A percentile compares a stretch with the other conserved stretches of the same genome.
These are phyloP conservation scores for Takakia lepidozioides DNA, from an alignment of 225 moss, liverwort and hornwort species.

Conservation along the genomic window DNA sequence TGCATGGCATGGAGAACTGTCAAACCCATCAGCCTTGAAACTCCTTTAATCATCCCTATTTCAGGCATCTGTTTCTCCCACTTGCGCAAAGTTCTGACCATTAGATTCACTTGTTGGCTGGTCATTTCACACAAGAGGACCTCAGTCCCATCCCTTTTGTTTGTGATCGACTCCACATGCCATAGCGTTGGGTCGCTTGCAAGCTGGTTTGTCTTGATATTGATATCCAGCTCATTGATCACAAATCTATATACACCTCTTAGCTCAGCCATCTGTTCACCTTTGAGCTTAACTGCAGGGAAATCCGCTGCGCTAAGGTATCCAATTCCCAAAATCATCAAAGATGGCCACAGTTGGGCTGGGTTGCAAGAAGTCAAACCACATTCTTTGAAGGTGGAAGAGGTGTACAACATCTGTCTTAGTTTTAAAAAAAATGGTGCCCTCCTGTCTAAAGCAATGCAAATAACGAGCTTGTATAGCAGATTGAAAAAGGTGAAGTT, in stretches of 20 bases:
- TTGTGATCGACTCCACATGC: conserved; percentile 4
- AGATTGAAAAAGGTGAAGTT: neutral
- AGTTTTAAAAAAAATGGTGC: neutral
- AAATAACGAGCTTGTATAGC: neutral
- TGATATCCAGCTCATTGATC: conserved; percentile 1
- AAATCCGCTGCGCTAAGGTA: neutral
- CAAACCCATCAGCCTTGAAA: neutral
- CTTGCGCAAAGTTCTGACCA: neutral
- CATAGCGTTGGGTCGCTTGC: neutral
- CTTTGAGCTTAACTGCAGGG: neutral
- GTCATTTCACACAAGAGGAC: neutral
- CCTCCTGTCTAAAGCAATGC: neutral
- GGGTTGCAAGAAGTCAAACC: neutral
- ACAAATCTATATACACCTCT: conserved; percentile 2
- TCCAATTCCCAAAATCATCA: neutral
- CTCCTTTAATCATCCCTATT: neutral
- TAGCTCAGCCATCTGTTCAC: neutral
- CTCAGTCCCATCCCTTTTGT: neutral
- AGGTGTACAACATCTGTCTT: neutral
- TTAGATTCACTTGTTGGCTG: conserved; percentile 3
- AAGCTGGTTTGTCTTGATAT: conserved; percentile 2
- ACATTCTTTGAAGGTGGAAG: conserved; percentile 1
- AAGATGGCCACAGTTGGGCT: neutral
- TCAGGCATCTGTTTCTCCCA: neutral
- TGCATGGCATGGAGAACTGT: conserved; percentile 4